Conservation (phyloP, 345 rosid genomes). For the Gossypioides kirkii region DNA sequence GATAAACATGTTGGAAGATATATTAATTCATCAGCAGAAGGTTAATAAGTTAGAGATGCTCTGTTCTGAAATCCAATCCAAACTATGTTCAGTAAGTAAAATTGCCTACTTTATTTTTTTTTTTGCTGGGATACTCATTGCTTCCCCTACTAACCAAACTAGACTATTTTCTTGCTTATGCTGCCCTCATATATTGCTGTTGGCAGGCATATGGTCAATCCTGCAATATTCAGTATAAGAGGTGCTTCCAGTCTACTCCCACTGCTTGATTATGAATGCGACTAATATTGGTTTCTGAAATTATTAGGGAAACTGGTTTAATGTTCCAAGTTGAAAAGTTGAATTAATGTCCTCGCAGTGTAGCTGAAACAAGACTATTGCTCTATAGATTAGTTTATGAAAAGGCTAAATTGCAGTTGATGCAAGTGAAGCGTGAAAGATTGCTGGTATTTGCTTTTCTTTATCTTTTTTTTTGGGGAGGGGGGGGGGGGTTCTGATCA, state of each 20-base stretch:
- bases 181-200: constrained; percentile 15
- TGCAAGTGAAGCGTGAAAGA: constrained; percentile 43
- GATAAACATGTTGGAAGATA: constrained; percentile 59
- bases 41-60: constrained; percentile 45
- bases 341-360: constrained; percentile 43
- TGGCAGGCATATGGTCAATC: constrained; percentile 38
- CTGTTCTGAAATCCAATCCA: constrained; percentile 53
- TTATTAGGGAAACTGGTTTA: not conserved
- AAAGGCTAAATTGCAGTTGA: constrained; percentile 62
- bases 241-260: constrained; percentile 38
- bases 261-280: constrained; percentile 5
- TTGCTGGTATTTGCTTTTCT: constrained; percentile 49
- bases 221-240: constrained; percentile 31
- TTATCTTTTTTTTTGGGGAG: not conserved
- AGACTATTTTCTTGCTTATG: constrained; percentile 20
- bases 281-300: constrained; percentile 8
- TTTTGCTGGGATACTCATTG: constrained; percentile 12
- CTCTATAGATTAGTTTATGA: constrained; percentile 55
- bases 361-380: constrained; percentile 43
- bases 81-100: constrained; percentile 42
- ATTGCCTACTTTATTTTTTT: not conserved
- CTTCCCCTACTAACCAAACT: constrained; percentile 14
- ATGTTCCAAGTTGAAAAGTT: constrained; percentile 17
- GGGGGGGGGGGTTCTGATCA: too few species aligned
- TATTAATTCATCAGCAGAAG: constrained; percentile 46